phyloP scores from a whole-genome alignment of 73 alveolate species.

The Uronychia setigera region DNA sequence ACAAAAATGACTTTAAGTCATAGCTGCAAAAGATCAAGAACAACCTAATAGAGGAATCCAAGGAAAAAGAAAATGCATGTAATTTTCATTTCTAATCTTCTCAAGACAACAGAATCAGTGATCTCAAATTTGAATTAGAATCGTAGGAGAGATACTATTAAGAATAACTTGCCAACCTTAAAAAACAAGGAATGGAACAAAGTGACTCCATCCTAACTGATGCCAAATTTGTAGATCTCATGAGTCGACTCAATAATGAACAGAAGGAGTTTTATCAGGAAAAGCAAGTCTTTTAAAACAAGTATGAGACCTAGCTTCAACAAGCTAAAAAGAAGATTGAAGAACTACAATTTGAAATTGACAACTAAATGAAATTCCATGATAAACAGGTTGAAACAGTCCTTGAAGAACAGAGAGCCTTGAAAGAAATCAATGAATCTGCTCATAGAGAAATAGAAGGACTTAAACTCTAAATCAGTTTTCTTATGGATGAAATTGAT shows the following conservation, averaged over 20 bases:
- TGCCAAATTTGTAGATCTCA: constrained; percentile 35
- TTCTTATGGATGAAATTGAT: constrained; percentile 29
- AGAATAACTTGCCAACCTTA: not conserved
- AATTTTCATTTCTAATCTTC: not conserved
- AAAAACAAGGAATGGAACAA: not conserved
- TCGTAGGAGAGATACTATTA: not conserved
- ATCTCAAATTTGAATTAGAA: not conserved
- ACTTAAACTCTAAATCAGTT: constrained; percentile 10
- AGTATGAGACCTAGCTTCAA: constrained; percentile 20
- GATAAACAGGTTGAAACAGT: constrained; percentile 31
- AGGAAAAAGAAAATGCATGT: not conserved
- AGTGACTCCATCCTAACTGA: constrained; percentile 33
- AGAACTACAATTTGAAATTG: constrained; percentile 55
- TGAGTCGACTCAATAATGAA: constrained; percentile 50
- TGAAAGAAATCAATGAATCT: constrained; percentile 25
- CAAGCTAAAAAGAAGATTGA: constrained; percentile 42
- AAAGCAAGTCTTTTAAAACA: constrained; percentile 17
- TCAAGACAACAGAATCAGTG: not conserved
- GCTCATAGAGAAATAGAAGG: constrained; percentile 26
- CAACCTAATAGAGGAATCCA: not conserved
- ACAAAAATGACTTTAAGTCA: not conserved
- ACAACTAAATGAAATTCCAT: constrained; percentile 20
- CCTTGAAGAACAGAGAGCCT: constrained; percentile 27
- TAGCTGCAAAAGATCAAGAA: not conserved
- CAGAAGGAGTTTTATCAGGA: constrained; percentile 41